These are phyloP conservation scores for Peltaster fructicola DNA, from an alignment of 2,329 filamentous ascomycete species.

Conservation along the genomic window DNA sequence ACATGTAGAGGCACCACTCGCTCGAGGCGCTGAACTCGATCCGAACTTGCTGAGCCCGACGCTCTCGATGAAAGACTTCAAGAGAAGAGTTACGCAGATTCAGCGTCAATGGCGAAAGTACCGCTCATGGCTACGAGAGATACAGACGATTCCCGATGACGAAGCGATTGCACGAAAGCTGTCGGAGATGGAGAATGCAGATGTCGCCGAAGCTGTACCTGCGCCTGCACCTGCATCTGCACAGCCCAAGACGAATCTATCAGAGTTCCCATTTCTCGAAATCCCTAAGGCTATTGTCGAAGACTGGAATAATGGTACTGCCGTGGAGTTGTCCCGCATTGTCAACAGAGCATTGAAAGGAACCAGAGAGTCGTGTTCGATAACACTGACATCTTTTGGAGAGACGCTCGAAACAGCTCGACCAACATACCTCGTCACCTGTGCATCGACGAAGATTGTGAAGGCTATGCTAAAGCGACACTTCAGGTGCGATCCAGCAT, in stretches of 20 bases:
- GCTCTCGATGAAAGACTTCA: conserved; percentile 20
- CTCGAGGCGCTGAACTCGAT: too few relatives aligned
- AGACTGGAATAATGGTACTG: conserved; percentile 53
- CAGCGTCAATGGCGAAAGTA: conserved; percentile 18
- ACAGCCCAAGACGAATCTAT: conserved; percentile 9
- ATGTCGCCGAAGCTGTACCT: conserved; percentile 2
- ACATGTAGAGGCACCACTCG: too few relatives aligned
- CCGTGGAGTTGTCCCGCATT: conserved; percentile 56
- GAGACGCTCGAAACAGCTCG: conserved; percentile 46
- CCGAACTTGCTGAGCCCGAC: too few relatives aligned
- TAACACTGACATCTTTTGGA: conserved; percentile 58
- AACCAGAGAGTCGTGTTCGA: conserved; percentile 59
- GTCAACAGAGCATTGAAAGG: conserved; percentile 55
- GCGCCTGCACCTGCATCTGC: conserved; percentile 12
- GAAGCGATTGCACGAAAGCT: conserved; percentile 3
- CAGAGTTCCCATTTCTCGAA: conserved; percentile 22
- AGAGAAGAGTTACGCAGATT: conserved; percentile 16
- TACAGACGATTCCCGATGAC: conserved; percentile 4
- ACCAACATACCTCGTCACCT: conserved; percentile 61
- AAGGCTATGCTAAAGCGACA: conserved; percentile 53
- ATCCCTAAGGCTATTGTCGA: conserved; percentile 47
- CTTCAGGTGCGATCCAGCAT: conserved; percentile 47
- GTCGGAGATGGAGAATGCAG: too few relatives aligned
- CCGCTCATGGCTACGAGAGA: conserved; percentile 5
- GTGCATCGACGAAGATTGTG: conserved; percentile 56